phyloP scores from a whole-genome alignment of 83 land plant genomes.

The Picea abies region DNA sequence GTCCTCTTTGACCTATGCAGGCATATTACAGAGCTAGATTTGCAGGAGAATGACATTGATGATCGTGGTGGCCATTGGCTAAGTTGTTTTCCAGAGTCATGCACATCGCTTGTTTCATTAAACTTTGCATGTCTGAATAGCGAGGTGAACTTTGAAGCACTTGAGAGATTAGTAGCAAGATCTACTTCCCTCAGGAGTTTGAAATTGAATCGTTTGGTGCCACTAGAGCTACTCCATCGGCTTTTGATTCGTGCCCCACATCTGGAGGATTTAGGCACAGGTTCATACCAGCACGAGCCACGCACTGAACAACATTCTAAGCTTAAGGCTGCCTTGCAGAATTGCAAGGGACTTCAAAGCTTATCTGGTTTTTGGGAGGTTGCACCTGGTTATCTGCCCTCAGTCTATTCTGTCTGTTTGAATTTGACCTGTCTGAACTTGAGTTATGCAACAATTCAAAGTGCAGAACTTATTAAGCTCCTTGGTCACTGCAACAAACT shows the following conservation, averaged over 20 bases:
- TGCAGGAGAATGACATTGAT: constrained; percentile 77
- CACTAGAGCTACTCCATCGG: constrained; percentile 39
- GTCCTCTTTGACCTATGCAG: constrained; percentile 30
- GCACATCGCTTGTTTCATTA: too few species aligned
- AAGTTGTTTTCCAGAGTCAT: constrained; percentile 66
- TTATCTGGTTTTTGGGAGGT: constrained; percentile 91
- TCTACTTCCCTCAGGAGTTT: constrained; percentile 55
- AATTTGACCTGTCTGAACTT: constrained; percentile 68
- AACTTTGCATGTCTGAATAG: too few species aligned
- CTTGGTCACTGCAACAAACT: constrained; percentile 61
- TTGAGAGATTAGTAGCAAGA: constrained; percentile 78
- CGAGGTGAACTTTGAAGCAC: constrained; percentile 39
- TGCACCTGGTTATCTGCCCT: constrained; percentile 41
- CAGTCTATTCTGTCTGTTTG: constrained; percentile 61
- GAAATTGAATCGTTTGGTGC: constrained; percentile 50
- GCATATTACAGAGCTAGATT: constrained; percentile 72
- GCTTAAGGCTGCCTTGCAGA: constrained; percentile 35
- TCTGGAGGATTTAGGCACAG: constrained; percentile 63
- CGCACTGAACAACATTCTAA: constrained; percentile 36
- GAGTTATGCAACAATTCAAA: constrained; percentile 68
- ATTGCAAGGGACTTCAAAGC: constrained; percentile 60
- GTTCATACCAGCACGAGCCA: constrained; percentile 50
- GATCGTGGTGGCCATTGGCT: constrained; percentile 72
- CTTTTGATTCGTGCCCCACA: constrained; percentile 43
- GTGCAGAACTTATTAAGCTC: constrained; percentile 57